Evolutionary conservation across 2,329 filamentous ascomycete species (phyloP), one percentile per base, ranked within the genome.

Genomic region (Colletotrichum falcatum): DNA sequence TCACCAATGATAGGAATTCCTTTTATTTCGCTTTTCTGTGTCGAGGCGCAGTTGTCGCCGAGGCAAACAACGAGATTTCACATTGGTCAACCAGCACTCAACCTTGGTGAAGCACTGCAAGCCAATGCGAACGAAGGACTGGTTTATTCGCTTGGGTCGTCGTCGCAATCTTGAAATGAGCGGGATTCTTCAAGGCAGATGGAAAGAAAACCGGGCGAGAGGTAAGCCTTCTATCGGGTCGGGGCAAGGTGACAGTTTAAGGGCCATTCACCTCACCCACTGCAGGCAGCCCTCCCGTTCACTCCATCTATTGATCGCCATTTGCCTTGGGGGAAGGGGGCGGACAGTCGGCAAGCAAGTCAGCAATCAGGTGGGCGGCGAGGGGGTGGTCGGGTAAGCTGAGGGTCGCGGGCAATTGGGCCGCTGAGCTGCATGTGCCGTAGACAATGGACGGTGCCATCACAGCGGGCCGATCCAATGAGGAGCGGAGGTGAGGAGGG

Each of bases 241-340:
- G 62, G 66, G 68, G 70, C 55, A 37, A 59, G 70, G 30, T 55
- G 54, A 48, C 68, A 71, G 71, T 72, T 72, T 72, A 72, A 71
- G 63, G 71, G 68, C 68, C 68, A 67, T 67, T 26, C 20, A 11
- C 37, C 48, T 53, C 42, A 49, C 49, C 33, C 42, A 44, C 62
- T 65, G 55, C 64, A 46, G 33, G 39, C 18, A 35, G n/a, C 26
- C 42, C 26, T 30, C 28, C 46, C 48, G 16, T 46, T 44, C 39
- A 11, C 39, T 23, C 64, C 58, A 48, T 67, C 51, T 64, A 53
- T 42, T 42, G 46, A 62, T 62, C 60, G 48, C 60, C 58, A 49
- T 61, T 35, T 42, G 26, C 39, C 66, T 56, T n/a, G 66, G 18
- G 44, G 39, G 35, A 42, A 64, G 44, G 64, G 56, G 49, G 20